phyloP scores from a whole-genome alignment of 495 filamentous ascomycete genomes.

The Daldinia decipiens region DNA sequence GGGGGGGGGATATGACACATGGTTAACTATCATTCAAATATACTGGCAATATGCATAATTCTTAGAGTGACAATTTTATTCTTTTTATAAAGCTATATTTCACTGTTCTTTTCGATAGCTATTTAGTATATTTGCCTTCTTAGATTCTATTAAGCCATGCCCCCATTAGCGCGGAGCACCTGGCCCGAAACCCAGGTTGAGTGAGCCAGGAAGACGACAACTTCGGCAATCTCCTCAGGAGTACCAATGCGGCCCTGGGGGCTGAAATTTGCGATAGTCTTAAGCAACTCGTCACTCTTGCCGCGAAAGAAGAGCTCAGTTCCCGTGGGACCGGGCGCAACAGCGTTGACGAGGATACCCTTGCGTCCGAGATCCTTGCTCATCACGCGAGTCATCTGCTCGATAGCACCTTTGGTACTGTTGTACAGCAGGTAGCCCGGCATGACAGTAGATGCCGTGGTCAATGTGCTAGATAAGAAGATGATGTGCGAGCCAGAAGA shows the following conservation, averaged over 20 bases:
- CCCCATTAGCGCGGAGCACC: slow-evolving; percentile 69
- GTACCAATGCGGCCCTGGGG: slow-evolving; percentile 67
- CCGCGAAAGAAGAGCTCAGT: slow-evolving; percentile 74
- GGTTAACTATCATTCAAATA: too few species aligned
- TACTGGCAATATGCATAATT: too few species aligned
- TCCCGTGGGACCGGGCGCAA: slow-evolving; percentile 72
- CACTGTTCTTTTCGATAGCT: neutral
- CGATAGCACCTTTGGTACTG: slow-evolving; percentile 73
- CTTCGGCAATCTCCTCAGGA: slow-evolving; percentile 71
- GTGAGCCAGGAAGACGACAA: slow-evolving; percentile 64
- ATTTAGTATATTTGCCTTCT: neutral
- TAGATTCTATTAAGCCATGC: slow-evolving; percentile 43
- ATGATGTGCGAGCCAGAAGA: slow-evolving; percentile 65
- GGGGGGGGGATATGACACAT: too few species aligned
- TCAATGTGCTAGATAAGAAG: slow-evolving; percentile 67
- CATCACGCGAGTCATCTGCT: slow-evolving; percentile 72
- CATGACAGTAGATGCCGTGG: slow-evolving; percentile 56
- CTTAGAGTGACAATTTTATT: neutral
- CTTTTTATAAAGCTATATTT: neutral
- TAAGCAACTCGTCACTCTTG: slow-evolving; percentile 68
- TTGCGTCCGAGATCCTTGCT: slow-evolving; percentile 71
- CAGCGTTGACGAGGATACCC: slow-evolving; percentile 70
- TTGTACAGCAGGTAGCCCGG: slow-evolving; percentile 71
- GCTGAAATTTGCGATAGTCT: slow-evolving; percentile 61
- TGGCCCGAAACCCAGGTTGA: slow-evolving; percentile 75